Evolutionary conservation across 768 basidiomycete genomes (phyloP).

Genomic region (Hydnomerulius pinastri): DNA sequence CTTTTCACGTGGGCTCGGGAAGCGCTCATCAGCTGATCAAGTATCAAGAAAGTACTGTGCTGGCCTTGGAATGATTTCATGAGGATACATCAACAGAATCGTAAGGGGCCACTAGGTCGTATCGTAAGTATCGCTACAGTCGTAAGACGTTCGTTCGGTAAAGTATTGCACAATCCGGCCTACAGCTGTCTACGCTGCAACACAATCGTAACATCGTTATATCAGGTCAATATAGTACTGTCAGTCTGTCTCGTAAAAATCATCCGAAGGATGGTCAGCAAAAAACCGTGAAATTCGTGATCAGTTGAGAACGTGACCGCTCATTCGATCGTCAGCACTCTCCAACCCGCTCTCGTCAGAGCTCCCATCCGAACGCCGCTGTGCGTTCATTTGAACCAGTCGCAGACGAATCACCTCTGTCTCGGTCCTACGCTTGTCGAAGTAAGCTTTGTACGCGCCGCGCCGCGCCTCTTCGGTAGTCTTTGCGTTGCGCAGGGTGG

Average conservation of each 20-base stretch:
- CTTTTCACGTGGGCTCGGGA: too few species aligned
- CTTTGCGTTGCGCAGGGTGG: not conserved
- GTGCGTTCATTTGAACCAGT: not conserved
- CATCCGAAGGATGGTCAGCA: not conserved
- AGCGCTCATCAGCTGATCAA: too few species aligned
- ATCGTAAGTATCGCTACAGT: too few species aligned
- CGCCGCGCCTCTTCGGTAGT: not conserved
- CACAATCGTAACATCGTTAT: too few species aligned
- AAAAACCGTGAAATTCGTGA: not conserved
- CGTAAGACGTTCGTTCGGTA: too few species aligned
- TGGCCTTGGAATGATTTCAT: too few species aligned
- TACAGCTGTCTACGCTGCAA: too few species aligned
- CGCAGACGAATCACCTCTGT: not conserved
- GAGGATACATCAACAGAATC: too few species aligned
- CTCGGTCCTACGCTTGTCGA: not conserved
- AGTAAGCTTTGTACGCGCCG: not conserved
- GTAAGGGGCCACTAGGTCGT: too few species aligned
- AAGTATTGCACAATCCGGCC: too few species aligned
- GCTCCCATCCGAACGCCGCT: not conserved
- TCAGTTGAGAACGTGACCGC: not conserved
- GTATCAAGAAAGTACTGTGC: not conserved
- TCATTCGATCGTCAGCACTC: not conserved
- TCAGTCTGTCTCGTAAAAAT: not conserved
- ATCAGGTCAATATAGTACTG: too few species aligned
- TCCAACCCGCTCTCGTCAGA: not conserved